These are phyloP conservation scores for Calocybe indica DNA, from an alignment of 768 basidiomycete genomes.

Conservation along the genomic window DNA sequence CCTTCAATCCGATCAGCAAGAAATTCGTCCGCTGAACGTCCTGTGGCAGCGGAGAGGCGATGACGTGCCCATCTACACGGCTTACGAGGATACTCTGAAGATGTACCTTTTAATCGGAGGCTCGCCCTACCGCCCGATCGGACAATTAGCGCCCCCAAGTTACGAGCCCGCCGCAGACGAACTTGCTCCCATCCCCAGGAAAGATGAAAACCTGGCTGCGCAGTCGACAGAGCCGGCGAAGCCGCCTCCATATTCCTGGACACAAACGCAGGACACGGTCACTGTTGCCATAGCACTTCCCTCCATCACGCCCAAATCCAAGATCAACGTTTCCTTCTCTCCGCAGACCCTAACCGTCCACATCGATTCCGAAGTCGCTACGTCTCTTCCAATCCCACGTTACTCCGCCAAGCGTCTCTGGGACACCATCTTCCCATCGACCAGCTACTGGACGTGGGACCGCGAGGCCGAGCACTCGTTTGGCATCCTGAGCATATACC, in stretches of 20 bases:
- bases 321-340: conserved; percentile 65
- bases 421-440: conserved; percentile 69
- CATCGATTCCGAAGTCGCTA: conserved; percentile 34
- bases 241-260: conserved; percentile 90
- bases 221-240: conserved; percentile 29
- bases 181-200: conserved; percentile 61
- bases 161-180: conserved; percentile 65
- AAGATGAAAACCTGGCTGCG: conserved; percentile 49
- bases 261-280: conserved; percentile 77
- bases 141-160: conserved; percentile 19
- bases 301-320: conserved; percentile 51
- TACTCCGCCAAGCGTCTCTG: conserved; percentile 66
- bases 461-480: conserved; percentile 61
- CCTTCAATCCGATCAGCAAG: conserved; percentile 17
- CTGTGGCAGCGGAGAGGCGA: conserved; percentile 67
- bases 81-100: conserved; percentile 37
- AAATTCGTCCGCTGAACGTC: conserved; percentile 38
- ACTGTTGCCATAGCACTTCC: conserved; percentile 85
- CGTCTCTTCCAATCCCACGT: conserved; percentile 40
- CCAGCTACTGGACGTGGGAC: conserved; percentile 95
- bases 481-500: conserved; percentile 73
- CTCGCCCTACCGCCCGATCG: conserved; percentile 43
- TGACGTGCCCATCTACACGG: conserved; percentile 59
- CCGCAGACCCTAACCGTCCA: conserved; percentile 60
- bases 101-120: conserved; percentile 56